Base-by-base conservation (phyloP, 306 rosid genomes). In the Amphicarpaea edgeworthii region DNA sequence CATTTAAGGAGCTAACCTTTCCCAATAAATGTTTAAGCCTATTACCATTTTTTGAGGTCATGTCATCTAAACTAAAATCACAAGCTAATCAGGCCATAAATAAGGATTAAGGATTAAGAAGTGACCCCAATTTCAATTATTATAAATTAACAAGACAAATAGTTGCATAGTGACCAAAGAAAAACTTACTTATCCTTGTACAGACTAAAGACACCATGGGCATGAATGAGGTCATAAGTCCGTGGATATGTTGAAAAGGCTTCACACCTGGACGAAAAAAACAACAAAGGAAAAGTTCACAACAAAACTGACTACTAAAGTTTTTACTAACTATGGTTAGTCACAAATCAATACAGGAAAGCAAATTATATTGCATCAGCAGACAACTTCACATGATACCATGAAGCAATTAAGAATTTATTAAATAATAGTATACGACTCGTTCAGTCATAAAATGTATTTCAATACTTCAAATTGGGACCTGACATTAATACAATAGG, bases 191-290 rank as follows among this genome's bases (percentile, higher is more conserved):
- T 81, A 73, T 81, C 81, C 68, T 70, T 50, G 69, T 81, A 81
- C 40, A 75, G 66, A 50, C 85, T 81, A 54, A 81, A 81, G 72
- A 81, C 59, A 26, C 85, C 81, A 43, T 76, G 37, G 21, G 81
- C 85, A 60, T 81, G 85, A 70, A 81, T 81, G 61, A 81, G 85
- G 46, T 81, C 85, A 12, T 81, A 81, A 12, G 85, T 81, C 73
- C 85, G 64, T 6, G 85, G 85, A 40, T 81, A 81, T 28, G 85
- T 81, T 40, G 85, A 81, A 59, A 81, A 81, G 62, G 67, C 81
- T 69, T 81, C 85, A 37, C 85, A 81, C 85, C 85, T 81, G 67
- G 6, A 42, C 12, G 24, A 24, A 26, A 49, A 61, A 50, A 16
- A 60, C n/a, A n/a, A 65, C 45, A 28, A 23, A 68, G 28, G 79